phyloP scores from a whole-genome alignment of 441 rosid genomes.

The Aleurites moluccanus region DNA sequence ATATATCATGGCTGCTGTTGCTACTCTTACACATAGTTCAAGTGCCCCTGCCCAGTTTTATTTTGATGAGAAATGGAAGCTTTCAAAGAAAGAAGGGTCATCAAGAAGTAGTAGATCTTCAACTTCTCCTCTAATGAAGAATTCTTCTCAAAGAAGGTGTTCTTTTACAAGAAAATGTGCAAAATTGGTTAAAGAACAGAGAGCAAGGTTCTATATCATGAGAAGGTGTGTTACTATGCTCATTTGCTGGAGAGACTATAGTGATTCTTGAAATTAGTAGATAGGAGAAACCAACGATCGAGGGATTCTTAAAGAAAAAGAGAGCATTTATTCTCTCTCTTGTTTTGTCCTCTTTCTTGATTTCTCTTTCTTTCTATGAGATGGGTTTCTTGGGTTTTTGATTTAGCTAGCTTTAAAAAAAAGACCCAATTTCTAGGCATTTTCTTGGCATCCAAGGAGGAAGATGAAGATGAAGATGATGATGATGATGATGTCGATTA shows the following conservation, averaged over 20 bases:
- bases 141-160: conserved; percentile 45
- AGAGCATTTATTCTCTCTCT: conserved; percentile 2
- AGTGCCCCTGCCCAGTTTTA: conserved; percentile 52
- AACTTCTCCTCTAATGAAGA: conserved; percentile 41
- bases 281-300: background rate
- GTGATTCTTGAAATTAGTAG: conserved; percentile 48
- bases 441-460: conserved; percentile 30
- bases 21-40: conserved; percentile 34
- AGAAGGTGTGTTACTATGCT: conserved; percentile 86
- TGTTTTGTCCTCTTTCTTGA: conserved; percentile 2
- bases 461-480: conserved; percentile 22
- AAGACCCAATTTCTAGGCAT: conserved; percentile 17
- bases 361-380: conserved; percentile 33
- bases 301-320: background rate
- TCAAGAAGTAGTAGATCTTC: conserved; percentile 41
- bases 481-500: background rate
- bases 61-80: conserved; percentile 74
- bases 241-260: conserved; percentile 84
- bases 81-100: conserved; percentile 60
- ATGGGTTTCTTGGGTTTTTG: conserved; percentile 21
- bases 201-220: conserved; percentile 90
- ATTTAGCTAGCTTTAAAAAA: too few species aligned
- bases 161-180: conserved; percentile 80
- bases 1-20: conserved; percentile 3
- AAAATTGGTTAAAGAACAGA: conserved; percentile 69